Percentiles rank a stretch among this genome's conserved stretches.
phyloP scores from a whole-genome alignment of 106 monocot species.

The Allium cepa region DNA sequence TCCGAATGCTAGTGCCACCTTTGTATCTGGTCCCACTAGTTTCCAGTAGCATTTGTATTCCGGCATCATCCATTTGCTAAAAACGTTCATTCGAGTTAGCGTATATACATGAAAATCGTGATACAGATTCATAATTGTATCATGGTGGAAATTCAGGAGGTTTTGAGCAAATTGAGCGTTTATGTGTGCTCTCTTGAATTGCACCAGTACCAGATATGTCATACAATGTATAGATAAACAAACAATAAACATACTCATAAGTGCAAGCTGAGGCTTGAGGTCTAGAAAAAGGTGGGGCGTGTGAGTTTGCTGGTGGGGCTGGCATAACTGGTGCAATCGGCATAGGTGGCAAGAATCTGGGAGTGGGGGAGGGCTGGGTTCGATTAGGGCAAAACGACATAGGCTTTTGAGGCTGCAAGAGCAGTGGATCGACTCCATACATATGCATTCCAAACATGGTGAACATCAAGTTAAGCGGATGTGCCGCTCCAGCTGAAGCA shows the following conservation, averaged over 20 bases:
- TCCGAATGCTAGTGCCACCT: conserved; percentile 46
- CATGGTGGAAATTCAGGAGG: too few species aligned
- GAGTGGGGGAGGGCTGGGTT: not conserved
- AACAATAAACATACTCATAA: conserved; percentile 24
- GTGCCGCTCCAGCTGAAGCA: conserved; percentile 22
- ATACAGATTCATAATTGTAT: too few species aligned
- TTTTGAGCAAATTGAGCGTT: too few species aligned
- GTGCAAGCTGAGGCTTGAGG: conserved; percentile 30
- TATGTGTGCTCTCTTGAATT: too few species aligned
- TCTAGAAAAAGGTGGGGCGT: conserved; percentile 2
- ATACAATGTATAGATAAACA: not conserved
- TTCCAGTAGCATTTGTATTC: conserved; percentile 60
- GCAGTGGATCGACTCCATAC: conserved; percentile 49
- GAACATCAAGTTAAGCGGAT: conserved; percentile 38
- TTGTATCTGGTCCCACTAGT: conserved; percentile 39
- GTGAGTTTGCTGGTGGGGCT: not conserved
- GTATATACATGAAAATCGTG: too few species aligned
- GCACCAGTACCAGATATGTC: too few species aligned
- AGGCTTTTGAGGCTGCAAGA: conserved; percentile 42
- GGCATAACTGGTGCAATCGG: not conserved
- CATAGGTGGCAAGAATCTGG: not conserved
- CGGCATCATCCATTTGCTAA: conserved; percentile 56
- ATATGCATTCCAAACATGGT: conserved; percentile 40
- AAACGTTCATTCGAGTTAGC: too few species aligned
- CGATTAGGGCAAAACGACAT: conserved; percentile 28